Evolutionary conservation across 2,329 filamentous ascomycete species (phyloP), one percentile per base, ranked within the genome.

Genomic region (Tolypocladium album): DNA sequence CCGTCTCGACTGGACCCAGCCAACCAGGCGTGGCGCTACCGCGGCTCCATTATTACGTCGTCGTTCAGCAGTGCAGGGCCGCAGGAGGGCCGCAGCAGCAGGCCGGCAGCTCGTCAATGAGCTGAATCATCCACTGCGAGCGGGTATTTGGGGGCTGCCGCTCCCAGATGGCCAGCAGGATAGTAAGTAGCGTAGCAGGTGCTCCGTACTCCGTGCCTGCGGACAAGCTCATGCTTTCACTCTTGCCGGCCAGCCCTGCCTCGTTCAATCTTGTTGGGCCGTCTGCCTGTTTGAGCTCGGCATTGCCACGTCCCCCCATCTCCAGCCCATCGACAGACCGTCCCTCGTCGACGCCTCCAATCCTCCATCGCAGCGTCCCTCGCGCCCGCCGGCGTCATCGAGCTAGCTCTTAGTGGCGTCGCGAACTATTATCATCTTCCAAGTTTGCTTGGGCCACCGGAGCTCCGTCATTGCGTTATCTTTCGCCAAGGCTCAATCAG

Each of bases 11-110:
- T 22, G 17, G 27, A 8, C 5, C 20, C 42, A 56, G 45, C 59
- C 59, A 60, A 60, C 34, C 55, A 60, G 55, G 24, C 34, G 12
- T 27, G 52, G 59, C 50, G 31, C 50, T 55, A 38, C 50, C 50
- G 15, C 27, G n/a, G 50, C 36, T 43, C 27, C 38, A 60, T 62
- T 59, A 60, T 62, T 59, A 61, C 58, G 61, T 64, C 58, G 60
- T 61, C 39, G 55, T 55, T 63, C 61, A 61, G 59, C 58, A 63
- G 56, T 2, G 47, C 59, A 56, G 58, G 59, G 47, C 56, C 57
- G 20, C 11, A n/a, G 50, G 8, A 53, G 17, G 27, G 5, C 27
- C 27, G 27, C 47, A 43, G 42, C 34, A n/a, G 42, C 3, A 47
- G 43, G 7, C 11, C 34, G 5, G 27, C 34, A 36, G 34, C 50